Conservation (phyloP, 768 basidiomycete species). For the Boletus sp. region DNA sequence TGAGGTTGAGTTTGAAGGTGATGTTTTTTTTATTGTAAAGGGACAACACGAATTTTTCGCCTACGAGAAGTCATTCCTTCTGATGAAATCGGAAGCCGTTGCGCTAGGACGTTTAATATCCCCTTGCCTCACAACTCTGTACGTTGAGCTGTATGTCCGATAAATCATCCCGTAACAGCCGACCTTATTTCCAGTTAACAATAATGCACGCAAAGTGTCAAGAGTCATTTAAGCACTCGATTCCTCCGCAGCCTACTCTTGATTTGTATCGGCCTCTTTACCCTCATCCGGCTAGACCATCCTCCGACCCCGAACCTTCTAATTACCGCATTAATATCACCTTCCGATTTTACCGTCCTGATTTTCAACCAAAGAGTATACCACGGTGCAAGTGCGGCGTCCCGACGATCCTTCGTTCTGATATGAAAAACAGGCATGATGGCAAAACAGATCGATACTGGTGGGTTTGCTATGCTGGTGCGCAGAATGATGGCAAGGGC, state of each 20-base stretch:
- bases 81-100: constrained; percentile 53
- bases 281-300: constrained; percentile 33
- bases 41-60: constrained; percentile 67
- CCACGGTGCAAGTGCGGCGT: constrained; percentile 74
- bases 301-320: constrained; percentile 40
- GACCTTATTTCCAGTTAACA: constrained; percentile 47
- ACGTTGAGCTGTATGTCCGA: constrained; percentile 21
- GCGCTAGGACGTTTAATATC: constrained; percentile 73
- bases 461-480: constrained; percentile 75
- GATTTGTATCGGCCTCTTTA: constrained; percentile 68
- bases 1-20: background rate
- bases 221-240: constrained; percentile 77
- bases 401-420: constrained; percentile 67
- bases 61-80: constrained; percentile 74
- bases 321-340: constrained; percentile 83
- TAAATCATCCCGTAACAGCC: background rate
- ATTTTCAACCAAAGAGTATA: constrained; percentile 63
- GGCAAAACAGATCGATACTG: constrained; percentile 62
- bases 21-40: constrained; percentile 32
- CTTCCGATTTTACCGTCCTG: constrained; percentile 83
- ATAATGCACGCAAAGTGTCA: constrained; percentile 88
- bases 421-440: constrained; percentile 72
- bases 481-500: constrained; percentile 82
- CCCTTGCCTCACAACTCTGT: constrained; percentile 80
- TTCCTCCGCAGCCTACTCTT: constrained; percentile 68